Evolutionary conservation across 2,329 filamentous ascomycete species (phyloP).

Genomic region (Aspergillus candidus): DNA sequence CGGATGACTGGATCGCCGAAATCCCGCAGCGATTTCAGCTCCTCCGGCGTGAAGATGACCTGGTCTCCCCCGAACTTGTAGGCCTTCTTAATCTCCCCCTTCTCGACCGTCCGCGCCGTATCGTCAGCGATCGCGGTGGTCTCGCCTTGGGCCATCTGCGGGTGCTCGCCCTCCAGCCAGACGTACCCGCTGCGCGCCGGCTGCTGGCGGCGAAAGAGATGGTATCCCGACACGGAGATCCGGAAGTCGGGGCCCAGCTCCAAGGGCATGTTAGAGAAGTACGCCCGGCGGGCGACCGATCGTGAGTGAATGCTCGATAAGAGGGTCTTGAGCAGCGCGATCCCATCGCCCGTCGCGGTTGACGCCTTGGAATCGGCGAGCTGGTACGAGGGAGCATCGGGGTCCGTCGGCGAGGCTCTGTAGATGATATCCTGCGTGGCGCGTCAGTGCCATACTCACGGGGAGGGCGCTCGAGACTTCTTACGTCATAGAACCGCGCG

Average conservation of each 20-base stretch:
- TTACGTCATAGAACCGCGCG: constrained; percentile 83
- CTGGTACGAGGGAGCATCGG: constrained; percentile 57
- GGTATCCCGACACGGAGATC: constrained; percentile 91
- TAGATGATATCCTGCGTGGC: constrained; percentile 76
- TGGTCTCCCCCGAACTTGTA: constrained; percentile 95
- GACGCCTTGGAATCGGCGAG: constrained; percentile 49
- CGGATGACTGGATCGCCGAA: constrained; percentile 80
- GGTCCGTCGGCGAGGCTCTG: constrained; percentile 61
- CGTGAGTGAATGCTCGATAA: constrained; percentile 87
- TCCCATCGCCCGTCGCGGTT: constrained; percentile 64
- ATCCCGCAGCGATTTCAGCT: constrained; percentile 68
- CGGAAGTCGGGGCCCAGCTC: constrained; percentile 78
- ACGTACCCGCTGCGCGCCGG: constrained; percentile 80
- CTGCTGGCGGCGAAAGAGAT: constrained; percentile 76
- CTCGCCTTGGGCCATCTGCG: constrained; percentile 69
- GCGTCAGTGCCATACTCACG: constrained; percentile 9
- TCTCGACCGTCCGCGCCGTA: constrained; percentile 68
- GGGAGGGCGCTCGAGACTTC: constrained; percentile 14
- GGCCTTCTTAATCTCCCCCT: constrained; percentile 76
- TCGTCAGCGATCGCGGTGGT: constrained; percentile 74
- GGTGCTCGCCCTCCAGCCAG: constrained; percentile 77
- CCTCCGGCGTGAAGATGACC: constrained; percentile 77
- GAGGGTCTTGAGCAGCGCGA: constrained; percentile 71
- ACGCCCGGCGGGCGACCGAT: constrained; percentile 73
- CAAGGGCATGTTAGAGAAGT: constrained; percentile 81